These are phyloP conservation scores for Pontederia paniculata DNA, from an alignment of 176 grass and related monocot species.

Conservation along the genomic window DNA sequence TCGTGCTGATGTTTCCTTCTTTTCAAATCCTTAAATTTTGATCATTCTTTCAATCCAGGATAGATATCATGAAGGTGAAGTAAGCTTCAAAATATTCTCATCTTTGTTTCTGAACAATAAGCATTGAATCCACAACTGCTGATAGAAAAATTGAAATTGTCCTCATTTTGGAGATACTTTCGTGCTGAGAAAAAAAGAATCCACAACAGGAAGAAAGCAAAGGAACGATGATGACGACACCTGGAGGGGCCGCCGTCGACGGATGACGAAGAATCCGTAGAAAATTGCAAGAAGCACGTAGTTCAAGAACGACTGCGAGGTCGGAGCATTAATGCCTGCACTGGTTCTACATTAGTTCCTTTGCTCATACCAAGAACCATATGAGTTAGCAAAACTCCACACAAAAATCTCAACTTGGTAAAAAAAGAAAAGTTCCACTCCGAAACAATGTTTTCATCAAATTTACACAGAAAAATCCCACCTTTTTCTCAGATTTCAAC, in stretches of 20 bases:
- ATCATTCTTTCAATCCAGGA: too few relatives aligned
- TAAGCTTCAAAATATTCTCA: too few relatives aligned
- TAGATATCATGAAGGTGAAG: too few relatives aligned
- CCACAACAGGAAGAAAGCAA: not conserved
- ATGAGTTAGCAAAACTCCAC: not conserved
- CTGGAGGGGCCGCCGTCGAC: slow-evolving; percentile 38
- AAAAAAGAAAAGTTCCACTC: not conserved
- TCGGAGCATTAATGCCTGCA: slow-evolving; percentile 47
- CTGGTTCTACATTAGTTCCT: too few relatives aligned
- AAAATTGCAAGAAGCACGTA: slow-evolving; percentile 44
- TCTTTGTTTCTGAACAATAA: too few relatives aligned
- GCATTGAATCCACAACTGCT: too few relatives aligned
- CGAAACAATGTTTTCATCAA: too few relatives aligned
- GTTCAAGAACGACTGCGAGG: slow-evolving; percentile 60
- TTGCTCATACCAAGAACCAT: not conserved
- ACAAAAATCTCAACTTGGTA: not conserved
- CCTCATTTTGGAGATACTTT: too few relatives aligned
- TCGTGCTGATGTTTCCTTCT: too few relatives aligned
- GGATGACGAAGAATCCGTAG: slow-evolving; percentile 34
- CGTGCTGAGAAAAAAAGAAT: too few relatives aligned
- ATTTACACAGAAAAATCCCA: slow-evolving; percentile 8
- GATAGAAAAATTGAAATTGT: too few relatives aligned
- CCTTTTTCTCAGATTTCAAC: slow-evolving; percentile 4
- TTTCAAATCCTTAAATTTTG: too few relatives aligned
- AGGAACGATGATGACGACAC: slow-evolving; percentile 8